Conservation (phyloP, 2,329 filamentous ascomycete species). For the Colletotrichum trifolii region DNA sequence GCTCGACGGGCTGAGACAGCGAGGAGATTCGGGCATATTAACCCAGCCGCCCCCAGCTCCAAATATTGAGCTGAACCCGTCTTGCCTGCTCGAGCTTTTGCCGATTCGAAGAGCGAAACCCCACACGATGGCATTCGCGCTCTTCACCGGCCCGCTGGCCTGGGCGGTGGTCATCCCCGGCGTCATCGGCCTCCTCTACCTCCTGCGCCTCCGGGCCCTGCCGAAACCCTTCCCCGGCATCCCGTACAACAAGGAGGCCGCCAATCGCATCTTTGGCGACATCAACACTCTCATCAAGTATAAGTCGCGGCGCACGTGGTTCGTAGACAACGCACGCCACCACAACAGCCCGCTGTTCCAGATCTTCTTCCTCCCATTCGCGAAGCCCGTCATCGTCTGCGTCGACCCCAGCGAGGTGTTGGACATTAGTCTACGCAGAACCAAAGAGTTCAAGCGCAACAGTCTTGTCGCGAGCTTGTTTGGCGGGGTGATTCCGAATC, state of each 20-base stretch:
- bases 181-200: slow-evolving; percentile 17
- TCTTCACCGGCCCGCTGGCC: no score
- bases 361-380: slow-evolving; percentile 49
- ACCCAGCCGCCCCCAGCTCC: no score
- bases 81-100: no score
- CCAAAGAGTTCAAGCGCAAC: slow-evolving; percentile 47
- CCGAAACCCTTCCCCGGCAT: slow-evolving; percentile 45
- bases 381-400: slow-evolving; percentile 44
- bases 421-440: slow-evolving; percentile 46
- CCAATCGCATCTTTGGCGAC: slow-evolving; percentile 40
- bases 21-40: no score
- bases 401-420: slow-evolving; percentile 46
- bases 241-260: slow-evolving; percentile 41
- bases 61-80: no score
- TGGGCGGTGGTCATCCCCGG: no score
- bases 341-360: slow-evolving; percentile 45
- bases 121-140: no score
- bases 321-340: slow-evolving; percentile 39
- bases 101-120: no score
- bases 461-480: slow-evolving; percentile 35
- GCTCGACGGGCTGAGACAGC: no score
- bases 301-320: slow-evolving; percentile 40
- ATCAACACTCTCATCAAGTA: slow-evolving; percentile 28
- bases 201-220: slow-evolving; percentile 24
- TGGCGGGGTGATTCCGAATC: slow-evolving; percentile 36